Conservation (phyloP, 306 rosid genomes). For the Nissolia schottii region DNA sequence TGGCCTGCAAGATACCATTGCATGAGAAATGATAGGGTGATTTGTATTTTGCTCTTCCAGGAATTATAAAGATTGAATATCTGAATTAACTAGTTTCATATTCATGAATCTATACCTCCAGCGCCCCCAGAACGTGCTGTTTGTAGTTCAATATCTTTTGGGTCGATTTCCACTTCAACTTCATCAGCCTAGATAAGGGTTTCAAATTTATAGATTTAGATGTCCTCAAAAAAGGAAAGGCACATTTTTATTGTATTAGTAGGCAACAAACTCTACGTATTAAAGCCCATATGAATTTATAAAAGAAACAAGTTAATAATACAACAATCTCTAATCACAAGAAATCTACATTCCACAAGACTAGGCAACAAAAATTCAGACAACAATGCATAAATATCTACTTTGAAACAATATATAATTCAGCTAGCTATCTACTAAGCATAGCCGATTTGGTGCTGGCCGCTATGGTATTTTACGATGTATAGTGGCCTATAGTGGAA, state of each 20-base stretch:
- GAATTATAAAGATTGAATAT: conserved; percentile 11
- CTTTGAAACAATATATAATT: neutral
- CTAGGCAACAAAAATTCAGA: conserved; percentile 7
- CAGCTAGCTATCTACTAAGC: neutral
- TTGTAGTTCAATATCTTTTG: conserved; percentile 91
- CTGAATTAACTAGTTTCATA: neutral
- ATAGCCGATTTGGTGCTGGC: too few species aligned
- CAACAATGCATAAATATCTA: neutral
- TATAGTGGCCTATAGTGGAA: too few species aligned
- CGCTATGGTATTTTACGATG: too few species aligned
- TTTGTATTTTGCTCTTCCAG: conserved; percentile 1
- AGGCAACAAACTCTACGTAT: neutral
- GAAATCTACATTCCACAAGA: neutral
- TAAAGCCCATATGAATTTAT: neutral
- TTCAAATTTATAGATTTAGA: conserved; percentile 25
- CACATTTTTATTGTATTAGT: neutral
- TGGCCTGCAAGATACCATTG: conserved; percentile 64
- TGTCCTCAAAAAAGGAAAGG: conserved; percentile 3
- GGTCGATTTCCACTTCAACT: conserved; percentile 90
- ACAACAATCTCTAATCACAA: neutral
- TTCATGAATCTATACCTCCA: conserved; percentile 66
- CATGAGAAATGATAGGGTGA: conserved; percentile 22
- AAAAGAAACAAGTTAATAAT: neutral
- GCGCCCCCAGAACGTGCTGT: conserved; percentile 99
- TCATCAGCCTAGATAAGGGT: conserved; percentile 74